phyloP scores from a whole-genome alignment of 2,329 filamentous ascomycete species.

The Moelleriella libera region DNA sequence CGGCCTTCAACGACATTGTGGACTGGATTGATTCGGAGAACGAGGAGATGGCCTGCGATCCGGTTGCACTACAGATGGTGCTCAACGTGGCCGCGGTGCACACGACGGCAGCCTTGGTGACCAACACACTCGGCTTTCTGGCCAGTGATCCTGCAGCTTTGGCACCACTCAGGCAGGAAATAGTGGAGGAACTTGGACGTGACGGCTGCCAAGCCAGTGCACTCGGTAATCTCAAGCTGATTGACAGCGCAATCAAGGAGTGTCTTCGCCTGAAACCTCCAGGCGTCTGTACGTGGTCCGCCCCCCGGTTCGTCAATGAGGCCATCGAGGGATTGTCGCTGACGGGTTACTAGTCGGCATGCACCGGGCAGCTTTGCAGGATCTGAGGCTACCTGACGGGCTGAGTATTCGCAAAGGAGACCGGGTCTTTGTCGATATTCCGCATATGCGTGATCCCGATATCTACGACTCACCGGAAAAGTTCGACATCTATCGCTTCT shows the following conservation, averaged over 20 bases:
- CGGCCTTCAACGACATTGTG: slow-evolving; percentile 4
- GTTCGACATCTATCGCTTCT: slow-evolving; percentile 5
- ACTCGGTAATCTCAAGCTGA: slow-evolving; percentile 4
- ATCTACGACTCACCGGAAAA: slow-evolving; percentile 4
- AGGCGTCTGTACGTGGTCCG: slow-evolving; percentile 3
- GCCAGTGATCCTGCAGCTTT: slow-evolving; percentile 2
- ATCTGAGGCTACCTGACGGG: slow-evolving; percentile 3
- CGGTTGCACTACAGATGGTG: slow-evolving; percentile 6
- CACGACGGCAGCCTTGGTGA: slow-evolving; percentile 4
- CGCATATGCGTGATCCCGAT: slow-evolving; percentile 4
- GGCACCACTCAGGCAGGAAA: slow-evolving; percentile 2
- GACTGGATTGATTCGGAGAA: slow-evolving; percentile 6
- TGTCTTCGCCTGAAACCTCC: slow-evolving; percentile 5
- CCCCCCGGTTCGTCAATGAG: neutral
- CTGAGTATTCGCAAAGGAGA: slow-evolving; percentile 3
- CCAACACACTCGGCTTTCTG: slow-evolving; percentile 4
- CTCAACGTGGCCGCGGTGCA: slow-evolving; percentile 5
- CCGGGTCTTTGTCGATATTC: slow-evolving; percentile 5
- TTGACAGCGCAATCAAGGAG: slow-evolving; percentile 6
- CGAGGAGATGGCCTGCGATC: slow-evolving; percentile 4
- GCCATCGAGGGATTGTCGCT: neutral
- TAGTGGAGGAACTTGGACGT: slow-evolving; percentile 1
- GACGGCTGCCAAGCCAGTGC: slow-evolving; percentile 4
- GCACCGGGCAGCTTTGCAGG: slow-evolving; percentile 5
- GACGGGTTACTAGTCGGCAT: slow-evolving; percentile 2